Evolutionary conservation across 495 filamentous ascomycete genomes (phyloP).

Genomic region (Aspergillus asperescens): DNA sequence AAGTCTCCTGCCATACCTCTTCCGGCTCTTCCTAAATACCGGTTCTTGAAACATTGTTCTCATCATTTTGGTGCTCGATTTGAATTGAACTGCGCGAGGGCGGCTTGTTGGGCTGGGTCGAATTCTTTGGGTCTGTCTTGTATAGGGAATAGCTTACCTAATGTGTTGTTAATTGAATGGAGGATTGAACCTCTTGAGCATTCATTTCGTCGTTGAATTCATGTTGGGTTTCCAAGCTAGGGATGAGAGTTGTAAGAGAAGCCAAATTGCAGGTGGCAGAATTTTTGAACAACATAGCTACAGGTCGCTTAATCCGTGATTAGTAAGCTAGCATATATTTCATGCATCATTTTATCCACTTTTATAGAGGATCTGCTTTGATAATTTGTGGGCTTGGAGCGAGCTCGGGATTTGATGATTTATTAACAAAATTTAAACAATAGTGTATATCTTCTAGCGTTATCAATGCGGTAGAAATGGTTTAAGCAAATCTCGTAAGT

Average conservation of each 20-base stretch:
- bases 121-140: not conserved
- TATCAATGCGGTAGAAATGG: not conserved
- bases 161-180: not conserved
- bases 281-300: constrained; percentile 3
- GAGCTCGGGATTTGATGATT: no score
- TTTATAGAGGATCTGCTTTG: not conserved
- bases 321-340: constrained; percentile 1
- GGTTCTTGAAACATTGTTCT: constrained; percentile 41
- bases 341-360: not conserved
- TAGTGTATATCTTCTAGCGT: not conserved
- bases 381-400: no score
- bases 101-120: constrained; percentile 14
- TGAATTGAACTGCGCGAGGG: constrained; percentile 5
- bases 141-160: not conserved
- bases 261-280: not conserved
- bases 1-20: constrained; percentile 41
- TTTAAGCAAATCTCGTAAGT: not conserved
- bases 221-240: not conserved
- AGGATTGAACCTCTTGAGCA: not conserved
- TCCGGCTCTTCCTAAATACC: constrained; percentile 51
- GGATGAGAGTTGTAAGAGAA: not conserved
- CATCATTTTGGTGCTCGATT: constrained; percentile 36
- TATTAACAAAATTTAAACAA: not conserved
- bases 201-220: not conserved
- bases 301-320: constrained; percentile 2